Evolutionary conservation across 495 filamentous ascomycete species (phyloP).

Genomic region (Daldinia childiae): DNA sequence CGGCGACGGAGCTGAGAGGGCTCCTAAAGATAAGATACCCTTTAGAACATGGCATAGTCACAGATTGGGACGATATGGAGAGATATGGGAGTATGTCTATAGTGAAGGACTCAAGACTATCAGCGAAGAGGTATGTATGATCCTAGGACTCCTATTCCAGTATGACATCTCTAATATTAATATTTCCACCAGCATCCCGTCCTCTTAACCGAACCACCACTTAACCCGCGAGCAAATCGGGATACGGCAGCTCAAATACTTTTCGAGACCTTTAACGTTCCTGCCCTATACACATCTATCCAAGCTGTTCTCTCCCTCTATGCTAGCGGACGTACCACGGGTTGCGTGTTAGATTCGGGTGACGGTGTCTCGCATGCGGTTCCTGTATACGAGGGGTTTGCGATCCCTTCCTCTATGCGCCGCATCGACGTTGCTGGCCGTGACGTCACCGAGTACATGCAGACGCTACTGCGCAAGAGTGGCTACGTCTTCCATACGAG

Average conservation of each 20-base stretch:
- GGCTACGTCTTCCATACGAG: slow-evolving; percentile 97
- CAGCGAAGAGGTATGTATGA: slow-evolving; percentile 81
- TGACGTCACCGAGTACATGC: slow-evolving; percentile 96
- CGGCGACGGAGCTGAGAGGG: slow-evolving; percentile 87
- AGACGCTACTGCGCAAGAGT: slow-evolving; percentile 87
- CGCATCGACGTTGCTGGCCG: slow-evolving; percentile 97
- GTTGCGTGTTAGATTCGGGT: slow-evolving; percentile 93
- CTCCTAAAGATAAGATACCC: slow-evolving; percentile 95
- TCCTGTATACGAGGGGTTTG: slow-evolving; percentile 97
- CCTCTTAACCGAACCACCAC: slow-evolving; percentile 92
- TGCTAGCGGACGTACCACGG: slow-evolving; percentile 94
- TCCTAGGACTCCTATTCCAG: slow-evolving; percentile 4
- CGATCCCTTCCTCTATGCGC: slow-evolving; percentile 92
- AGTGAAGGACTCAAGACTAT: slow-evolving; percentile 83
- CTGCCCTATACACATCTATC: slow-evolving; percentile 94
- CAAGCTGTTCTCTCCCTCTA: slow-evolving; percentile 97
- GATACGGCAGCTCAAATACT: slow-evolving; percentile 97
- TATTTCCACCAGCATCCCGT: slow-evolving; percentile 77
- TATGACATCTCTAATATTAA: slow-evolving; percentile 2
- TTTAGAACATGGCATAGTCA: slow-evolving; percentile 96
- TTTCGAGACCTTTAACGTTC: slow-evolving; percentile 99
- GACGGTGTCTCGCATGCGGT: slow-evolving; percentile 98
- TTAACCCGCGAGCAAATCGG: slow-evolving; percentile 95
- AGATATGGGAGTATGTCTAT: slow-evolving; percentile 87
- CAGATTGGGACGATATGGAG: slow-evolving; percentile 99